A percentile compares a stretch with the other conserved stretches of the same genome.
Conservation (phyloP, 2,329 filamentous ascomycete species). For the Diplodia intermedia region DNA sequence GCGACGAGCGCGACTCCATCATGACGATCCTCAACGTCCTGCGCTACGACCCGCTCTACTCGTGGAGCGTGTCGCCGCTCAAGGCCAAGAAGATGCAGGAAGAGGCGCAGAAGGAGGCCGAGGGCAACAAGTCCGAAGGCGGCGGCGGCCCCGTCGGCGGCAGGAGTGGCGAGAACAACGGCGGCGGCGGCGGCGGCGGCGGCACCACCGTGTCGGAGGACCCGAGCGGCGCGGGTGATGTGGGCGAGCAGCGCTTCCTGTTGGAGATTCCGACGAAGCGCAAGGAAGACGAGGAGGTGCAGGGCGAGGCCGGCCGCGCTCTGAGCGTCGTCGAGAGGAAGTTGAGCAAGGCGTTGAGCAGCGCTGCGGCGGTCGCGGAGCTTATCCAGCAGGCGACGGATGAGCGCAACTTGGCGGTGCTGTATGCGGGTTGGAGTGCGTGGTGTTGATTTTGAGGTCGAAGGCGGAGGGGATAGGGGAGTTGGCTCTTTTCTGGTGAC, state of each 20-base stretch:
- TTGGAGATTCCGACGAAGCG: conserved; percentile 41
- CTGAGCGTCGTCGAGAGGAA: conserved; percentile 96
- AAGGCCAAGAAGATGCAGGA: conserved; percentile 72
- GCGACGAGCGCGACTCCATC: conserved; percentile 95
- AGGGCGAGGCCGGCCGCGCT: conserved; percentile 86
- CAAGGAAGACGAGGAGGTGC: conserved; percentile 57
- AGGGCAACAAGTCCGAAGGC: neutral
- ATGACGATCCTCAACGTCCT: conserved; percentile 98
- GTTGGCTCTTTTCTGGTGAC: neutral
- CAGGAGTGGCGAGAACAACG: neutral
- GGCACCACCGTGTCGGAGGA: conserved; percentile 43
- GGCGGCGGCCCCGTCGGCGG: neutral
- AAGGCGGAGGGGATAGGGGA: neutral
- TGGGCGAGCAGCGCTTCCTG: conserved; percentile 37
- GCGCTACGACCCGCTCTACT: conserved; percentile 96
- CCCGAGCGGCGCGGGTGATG: conserved; percentile 39
- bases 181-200: conserved; percentile 41
- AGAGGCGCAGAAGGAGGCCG: conserved; percentile 59
- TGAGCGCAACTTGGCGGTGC: conserved; percentile 85
- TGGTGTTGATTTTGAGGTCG: conserved; percentile 16
- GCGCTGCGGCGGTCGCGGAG: conserved; percentile 94
- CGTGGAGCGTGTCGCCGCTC: conserved; percentile 84
- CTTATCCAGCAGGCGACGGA: conserved; percentile 95
- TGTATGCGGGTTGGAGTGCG: conserved; percentile 60
- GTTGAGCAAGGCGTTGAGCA: conserved; percentile 89